phyloP scores from a whole-genome alignment of 495 filamentous ascomycete genomes.

The Podospora anserina region DNA sequence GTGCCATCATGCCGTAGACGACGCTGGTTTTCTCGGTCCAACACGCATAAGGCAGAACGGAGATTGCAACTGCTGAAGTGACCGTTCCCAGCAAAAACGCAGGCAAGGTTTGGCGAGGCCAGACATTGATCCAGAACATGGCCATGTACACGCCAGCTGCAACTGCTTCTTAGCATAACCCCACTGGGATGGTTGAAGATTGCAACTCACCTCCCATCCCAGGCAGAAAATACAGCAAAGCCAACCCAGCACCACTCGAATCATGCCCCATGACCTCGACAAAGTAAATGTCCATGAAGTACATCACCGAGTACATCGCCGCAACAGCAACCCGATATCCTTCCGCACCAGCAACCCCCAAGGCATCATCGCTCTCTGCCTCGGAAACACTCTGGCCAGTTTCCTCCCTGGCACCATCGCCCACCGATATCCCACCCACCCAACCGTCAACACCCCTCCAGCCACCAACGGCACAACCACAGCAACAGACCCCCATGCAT shows the following conservation, averaged over 20 bases:
- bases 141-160: conserved; percentile 52
- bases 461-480: conserved; percentile 53
- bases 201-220: conserved; percentile 41
- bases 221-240: conserved; percentile 48
- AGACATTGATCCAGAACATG: conserved; percentile 53
- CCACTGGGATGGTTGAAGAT: background rate
- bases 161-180: background rate
- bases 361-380: conserved; percentile 56
- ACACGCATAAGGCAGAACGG: conserved; percentile 49
- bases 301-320: conserved; percentile 52
- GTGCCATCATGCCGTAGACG: conserved; percentile 59
- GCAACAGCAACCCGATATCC: conserved; percentile 54
- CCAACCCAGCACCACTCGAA: conserved; percentile 47
- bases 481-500: conserved; percentile 48
- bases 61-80: conserved; percentile 47
- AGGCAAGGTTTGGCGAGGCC: conserved; percentile 54
- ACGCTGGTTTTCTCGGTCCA: conserved; percentile 34
- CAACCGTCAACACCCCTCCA: conserved; percentile 44
- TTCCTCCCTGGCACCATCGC: conserved; percentile 44
- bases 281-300: conserved; percentile 61
- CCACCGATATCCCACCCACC: conserved; percentile 55
- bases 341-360: conserved; percentile 47
- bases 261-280: conserved; percentile 47
- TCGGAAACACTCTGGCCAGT: conserved; percentile 42
- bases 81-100: conserved; percentile 50